Base-by-base conservation (phyloP, 2,329 filamentous ascomycete species). In the Sporothrix phasma region DNA sequence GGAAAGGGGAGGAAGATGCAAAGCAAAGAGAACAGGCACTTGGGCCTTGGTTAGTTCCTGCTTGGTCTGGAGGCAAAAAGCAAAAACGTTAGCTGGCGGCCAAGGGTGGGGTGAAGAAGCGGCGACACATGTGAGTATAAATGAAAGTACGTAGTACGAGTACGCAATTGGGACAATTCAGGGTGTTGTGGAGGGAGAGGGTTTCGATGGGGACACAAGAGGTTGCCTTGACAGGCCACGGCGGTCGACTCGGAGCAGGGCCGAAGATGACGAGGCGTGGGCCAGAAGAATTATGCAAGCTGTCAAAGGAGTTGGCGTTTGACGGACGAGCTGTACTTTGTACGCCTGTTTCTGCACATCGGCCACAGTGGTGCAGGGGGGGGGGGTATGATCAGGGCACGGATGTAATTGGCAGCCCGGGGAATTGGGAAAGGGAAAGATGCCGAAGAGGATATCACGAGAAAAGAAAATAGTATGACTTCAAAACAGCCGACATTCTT, bases 231-330 rank as follows among this genome's bases (percentile, higher is more conserved):
- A 34, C 31, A 34, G 5, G 34, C 22, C 46, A 53, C 60, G 46
- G 34, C 46, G 34, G 60, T 41, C 46, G 46, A 62, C 51, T 62
- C 60, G 60, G 60, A 62, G 31, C 13, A 41, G 24, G 46, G 53
- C 31, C 60, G 60, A 46, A 62, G 45, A 17, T n/a, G 46, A 29
- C 59, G 29, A n/a, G 45, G n/a, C 29, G 22, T 45, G 45, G 34
- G 31, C 60, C 60, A 17, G 59, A 6, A 10, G 5, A 45, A 31
- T 43, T 29, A 49, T 39, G 29, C 43, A 51, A 49, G 10, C n/a
- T 22, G 19, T 45, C 34, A 45, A 51, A n/a, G 37, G 34, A 41
- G 29, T 58, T 58, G 59, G 26, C 59, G 59, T 26, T 46, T 46
- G 26, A 29, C 22, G 37, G 39, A 8, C 56, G 46, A 34, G 10